Evolutionary conservation across 2,329 filamentous ascomycete genomes (phyloP), one percentile per base, ranked within the genome.

Genomic region (Diaporthe helianthi): DNA sequence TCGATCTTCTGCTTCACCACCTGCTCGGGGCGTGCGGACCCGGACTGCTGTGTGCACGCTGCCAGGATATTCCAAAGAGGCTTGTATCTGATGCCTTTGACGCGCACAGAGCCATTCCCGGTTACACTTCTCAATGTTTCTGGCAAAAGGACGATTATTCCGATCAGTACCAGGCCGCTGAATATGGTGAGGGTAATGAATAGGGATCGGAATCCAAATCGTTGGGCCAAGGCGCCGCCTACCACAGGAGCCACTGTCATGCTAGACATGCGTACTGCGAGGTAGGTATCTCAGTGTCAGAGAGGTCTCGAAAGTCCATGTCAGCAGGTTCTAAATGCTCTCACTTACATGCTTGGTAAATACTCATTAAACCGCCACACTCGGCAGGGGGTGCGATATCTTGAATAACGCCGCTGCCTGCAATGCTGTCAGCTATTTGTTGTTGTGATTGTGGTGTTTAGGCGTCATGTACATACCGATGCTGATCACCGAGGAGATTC

Each of bases 401-500:
- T 1, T 77, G 75, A 3, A 80, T 78, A 0, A 79, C 75, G 0
- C 76, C 78, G 5, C 76, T 78, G 0, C 77, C 76, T 71, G 10
- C 15, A 3, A 19, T 10, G 3, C 1, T 44, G 36, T 58, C 54
- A 58, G 36, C 17, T 15, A 22, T 1, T 44, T 8, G 17, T n/a
- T 6, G 9, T n/a, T n/a, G 19, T 7, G 19, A 4, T 12, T 44
- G 2, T 13, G 33, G 3, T 13, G 2, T 10, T 8, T 4, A 26
- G 4, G 2, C 8, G 8, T 17, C 31, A 1, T 9, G 7, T 19
- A 69, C 75, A 67, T 76, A 79, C 83, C 83, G 38, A 86, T 81
- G 47, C 82, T 82, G 3, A 84, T 82, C 0, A 81, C 84, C 1
- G 82, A 82, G 2, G 83, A 80, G 71, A 81, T 83, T 3, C 84